phyloP scores from a whole-genome alignment of 2,329 filamentous ascomycete species.

The Penicillium sp. region DNA sequence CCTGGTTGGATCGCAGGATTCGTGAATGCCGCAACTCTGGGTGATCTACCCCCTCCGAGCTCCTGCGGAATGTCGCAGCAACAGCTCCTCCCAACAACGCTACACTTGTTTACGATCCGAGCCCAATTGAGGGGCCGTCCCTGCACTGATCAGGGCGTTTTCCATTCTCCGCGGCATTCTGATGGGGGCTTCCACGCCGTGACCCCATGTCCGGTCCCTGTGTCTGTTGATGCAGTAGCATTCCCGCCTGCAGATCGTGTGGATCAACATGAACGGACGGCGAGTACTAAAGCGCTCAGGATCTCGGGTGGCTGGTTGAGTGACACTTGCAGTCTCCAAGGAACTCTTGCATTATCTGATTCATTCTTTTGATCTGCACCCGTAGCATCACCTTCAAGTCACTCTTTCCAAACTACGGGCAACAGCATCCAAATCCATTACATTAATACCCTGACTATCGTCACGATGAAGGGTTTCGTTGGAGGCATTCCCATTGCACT shows the following conservation, averaged over 20 bases:
- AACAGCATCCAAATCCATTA: conserved; percentile 1
- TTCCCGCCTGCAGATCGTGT: conserved; percentile 14
- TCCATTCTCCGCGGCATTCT: conserved; percentile 28
- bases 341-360: conserved; percentile 13
- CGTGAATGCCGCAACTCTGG: conserved; percentile 18
- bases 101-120: conserved; percentile 16
- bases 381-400: conserved; percentile 16
- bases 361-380: conserved; percentile 22
- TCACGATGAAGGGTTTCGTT: conserved; percentile 39
- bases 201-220: neutral
- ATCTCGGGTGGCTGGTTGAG: conserved; percentile 1
- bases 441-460: conserved; percentile 12
- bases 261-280: conserved; percentile 18
- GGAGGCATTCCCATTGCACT: conserved; percentile 39
- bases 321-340: neutral
- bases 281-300: conserved; percentile 23
- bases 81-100: conserved; percentile 4
- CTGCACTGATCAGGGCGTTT: conserved; percentile 1
- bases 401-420: conserved; percentile 18
- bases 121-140: neutral
- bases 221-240: conserved; percentile 12
- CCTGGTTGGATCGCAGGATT: conserved; percentile 8
- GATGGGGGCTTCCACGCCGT: conserved; percentile 1
- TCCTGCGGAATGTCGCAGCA: conserved; percentile 18
- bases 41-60: conserved; percentile 11